These are phyloP conservation scores for Monosporascus sp. DNA, from an alignment of 2,329 filamentous ascomycete species.

Conservation along the genomic window DNA sequence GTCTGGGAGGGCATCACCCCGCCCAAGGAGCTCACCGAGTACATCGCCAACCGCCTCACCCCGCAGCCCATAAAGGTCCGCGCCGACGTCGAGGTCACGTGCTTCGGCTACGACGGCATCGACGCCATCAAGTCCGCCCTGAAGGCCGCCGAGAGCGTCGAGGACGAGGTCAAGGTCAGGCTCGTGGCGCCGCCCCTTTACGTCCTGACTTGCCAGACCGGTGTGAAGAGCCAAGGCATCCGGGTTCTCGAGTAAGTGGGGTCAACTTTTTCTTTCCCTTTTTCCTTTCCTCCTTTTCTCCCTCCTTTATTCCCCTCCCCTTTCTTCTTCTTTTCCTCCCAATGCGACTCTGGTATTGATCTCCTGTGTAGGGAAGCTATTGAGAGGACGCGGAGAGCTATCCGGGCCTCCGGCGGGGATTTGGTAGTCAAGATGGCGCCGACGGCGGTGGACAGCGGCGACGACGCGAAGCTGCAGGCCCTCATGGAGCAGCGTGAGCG, in stretches of 20 bases:
- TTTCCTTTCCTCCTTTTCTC: too few species aligned
- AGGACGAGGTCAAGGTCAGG: conserved; percentile 95
- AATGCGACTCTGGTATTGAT: background rate
- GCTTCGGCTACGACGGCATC: conserved; percentile 95
- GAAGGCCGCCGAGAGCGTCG: conserved; percentile 88
- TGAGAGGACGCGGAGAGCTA: conserved; percentile 75
- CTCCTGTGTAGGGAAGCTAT: conserved; percentile 59
- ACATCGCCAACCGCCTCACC: conserved; percentile 95
- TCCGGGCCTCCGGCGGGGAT: conserved; percentile 70
- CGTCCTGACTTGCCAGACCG: conserved; percentile 88
- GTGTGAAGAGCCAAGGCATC: conserved; percentile 89
- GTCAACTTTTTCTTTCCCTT: too few species aligned
- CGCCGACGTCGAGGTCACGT: conserved; percentile 93
- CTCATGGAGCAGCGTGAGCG: conserved; percentile 99
- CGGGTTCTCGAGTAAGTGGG: conserved; percentile 57
- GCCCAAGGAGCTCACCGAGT: conserved; percentile 83
- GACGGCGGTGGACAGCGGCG: conserved; percentile 97
- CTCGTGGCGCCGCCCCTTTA: conserved; percentile 97
- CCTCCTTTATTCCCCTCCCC: too few species aligned
- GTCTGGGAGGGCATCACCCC: conserved; percentile 81
- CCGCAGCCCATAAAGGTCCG: conserved; percentile 98
- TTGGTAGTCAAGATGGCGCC: conserved; percentile 96
- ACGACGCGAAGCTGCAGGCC: conserved; percentile 92
- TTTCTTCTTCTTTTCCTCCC: background rate
- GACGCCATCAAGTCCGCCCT: conserved; percentile 95